Evolutionary conservation across 805 yeast species (phyloP), one percentile per base, ranked within the genome.

Genomic region (Barnettozyma wickerhamii): DNA sequence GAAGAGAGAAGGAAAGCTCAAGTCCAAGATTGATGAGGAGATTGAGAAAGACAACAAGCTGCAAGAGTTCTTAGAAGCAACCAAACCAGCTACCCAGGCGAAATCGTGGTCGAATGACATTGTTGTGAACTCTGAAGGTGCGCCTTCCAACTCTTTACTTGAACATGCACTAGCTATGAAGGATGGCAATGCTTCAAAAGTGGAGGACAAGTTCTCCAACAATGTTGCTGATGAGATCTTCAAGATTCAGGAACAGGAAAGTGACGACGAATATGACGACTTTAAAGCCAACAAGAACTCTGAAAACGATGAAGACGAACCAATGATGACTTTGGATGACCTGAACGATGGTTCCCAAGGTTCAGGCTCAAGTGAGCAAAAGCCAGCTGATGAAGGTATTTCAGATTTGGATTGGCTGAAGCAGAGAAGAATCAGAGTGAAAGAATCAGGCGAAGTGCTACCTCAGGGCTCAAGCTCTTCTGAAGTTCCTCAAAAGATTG

Each of bases 391-490:
- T 50, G 77, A 72, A 42, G 63, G 53, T 12, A 71, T 84, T 12
- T 73, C 89, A 12, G 96, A 90, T 65, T 63, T 85, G 38, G 96
- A 90, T 42, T 90, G 98, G 98, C 72, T 90, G 45, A 79, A 80
- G 54, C 75, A 73, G 51, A 79, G 85, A 60, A 75, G 93, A 61
- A 76, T 72, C 18, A 76, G 93, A 57, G 85, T 90, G 43, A 73
- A 65, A 48, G 87, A 79, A 30, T 61, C 62, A 36, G 68, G 62
- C 29, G 63, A 44, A 26, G 26, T 41, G 6, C 23, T 34, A 9
- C 37, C 37, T 20, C n/a, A n/a, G n/a, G n/a, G n/a, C n/a, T n/a
- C n/a, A n/a, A n/a, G n/a, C n/a, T n/a, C n/a, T n/a, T n/a, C n/a
- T n/a, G n/a, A n/a, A n/a, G 30, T 15, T 13, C 14, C 30, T 28